Evolutionary conservation across 2,329 filamentous ascomycete genomes (phyloP), one percentile per base, ranked within the genome.

Genomic region (Hypocrella siamensis): DNA sequence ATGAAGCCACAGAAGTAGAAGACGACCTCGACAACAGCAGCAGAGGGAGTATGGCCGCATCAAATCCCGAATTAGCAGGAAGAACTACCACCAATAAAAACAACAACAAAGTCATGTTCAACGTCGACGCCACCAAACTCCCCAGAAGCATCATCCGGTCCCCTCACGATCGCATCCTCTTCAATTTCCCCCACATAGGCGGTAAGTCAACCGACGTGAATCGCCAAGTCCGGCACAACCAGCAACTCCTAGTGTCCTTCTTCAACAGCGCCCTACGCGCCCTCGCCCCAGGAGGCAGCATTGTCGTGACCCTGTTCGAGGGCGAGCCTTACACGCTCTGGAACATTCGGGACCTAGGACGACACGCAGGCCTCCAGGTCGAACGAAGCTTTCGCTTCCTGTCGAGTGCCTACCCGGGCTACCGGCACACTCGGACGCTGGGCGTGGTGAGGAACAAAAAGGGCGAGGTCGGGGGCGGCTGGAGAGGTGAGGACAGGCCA

Each of bases 101-200:
- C 34, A 54, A 52, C 46, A 48, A 45, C 31, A 41, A 36, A 12
- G 16, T 41, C 31, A 16, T 41, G 19, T 41, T 31, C 30, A 30
- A 29, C 17, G 14, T 35, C 12, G 25, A 35, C 26, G 33, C 33
- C 3, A 35, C 33, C 17, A 31, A 28, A 31, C 41, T 83, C 1
- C 50, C 71, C 22, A 79, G 74, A 58, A 56, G 56, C 33, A 60
- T 85, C 39, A 40, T 45, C 38, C 50, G 48, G 26, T 52, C 54
- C 18, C 42, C 48, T 38, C 86, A 79, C 65, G 76, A 93, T 52
- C 69, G 74, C 35, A 77, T 96, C 39, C 65, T 88, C 42, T 98
- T 96, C 71, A 93, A 94, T 63, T 98, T 98, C 55, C 90, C 90
- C 22, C 90, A 98, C 59, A 80, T 92, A 4, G 90, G 90, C 40